Evolutionary conservation across 805 yeast species (phyloP), one percentile per base, ranked within the genome.

Genomic region (Teunomyces kruisii): DNA sequence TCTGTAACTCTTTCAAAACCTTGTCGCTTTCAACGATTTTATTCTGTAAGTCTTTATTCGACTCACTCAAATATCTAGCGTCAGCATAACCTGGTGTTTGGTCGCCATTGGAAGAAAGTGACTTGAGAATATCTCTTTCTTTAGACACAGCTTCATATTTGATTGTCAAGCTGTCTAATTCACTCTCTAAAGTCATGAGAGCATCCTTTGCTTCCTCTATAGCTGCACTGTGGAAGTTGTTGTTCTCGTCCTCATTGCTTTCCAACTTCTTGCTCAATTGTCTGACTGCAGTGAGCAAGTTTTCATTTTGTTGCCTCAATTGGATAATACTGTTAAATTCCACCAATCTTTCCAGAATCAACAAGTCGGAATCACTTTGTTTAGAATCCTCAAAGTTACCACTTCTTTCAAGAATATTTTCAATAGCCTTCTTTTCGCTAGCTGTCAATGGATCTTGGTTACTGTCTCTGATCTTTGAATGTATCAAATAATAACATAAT

Each of bases 291-390:
- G 73, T 68, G 29, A 90, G 65, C 22, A 92, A 72, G 42, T 88
- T 86, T 52, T 83, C 80, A 58, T 92, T 92, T 62, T 83, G 86
- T 42, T 76, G 68, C 55, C 88, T 87, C 42, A 92, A 68, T 40
- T 86, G 95, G 9, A 75, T 69, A 10, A 87, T 75, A 55, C 76
- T 78, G 35, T 75, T 78, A 65, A 91, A 92, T 7, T 80, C 76
- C 0, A 88, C 83, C 33, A 94, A 68, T 47, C 96, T 74, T 44
- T 86, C 85, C 8, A 89, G 73, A 17, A 92, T 88, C 31, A 90
- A 59, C 27, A 57, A 61, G 53, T 86, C 92, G 0, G 96, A 83
- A 57, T 88, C 96, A 3, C 83, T 75, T 46, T 75, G 81, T 29
- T 59, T 42, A 9, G 49, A 44, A 7, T 45, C 50, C 14, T 50